Base-by-base conservation (phyloP, 192 early-diverging fungal genomes). In the Coemansia asiatica region DNA sequence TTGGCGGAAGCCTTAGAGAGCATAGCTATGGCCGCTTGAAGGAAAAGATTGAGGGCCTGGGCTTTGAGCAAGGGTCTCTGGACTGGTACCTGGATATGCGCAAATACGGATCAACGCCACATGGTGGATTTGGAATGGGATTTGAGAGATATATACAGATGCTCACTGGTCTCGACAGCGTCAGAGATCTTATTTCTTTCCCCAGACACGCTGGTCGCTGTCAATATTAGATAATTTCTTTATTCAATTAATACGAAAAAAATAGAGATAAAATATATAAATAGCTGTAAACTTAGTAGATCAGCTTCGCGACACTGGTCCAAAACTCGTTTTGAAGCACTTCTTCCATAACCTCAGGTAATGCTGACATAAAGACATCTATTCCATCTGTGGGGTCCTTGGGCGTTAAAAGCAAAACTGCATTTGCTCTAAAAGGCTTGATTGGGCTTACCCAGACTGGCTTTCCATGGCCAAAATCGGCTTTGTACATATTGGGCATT, bases 81-180 rank as follows among this genome's bases (percentile, higher is more conserved):
- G 85, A 89, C 62, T 96, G 93, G 92, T 95, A 95, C 71, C 64
- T 91, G 61, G 89, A 91, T 71, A 62, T 96, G 64, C 85, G 93
- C 69, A 85, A 87, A 63, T 96, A 79, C 61, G 95, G 95, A n/a
- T 81, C 84, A 0, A 86, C 85, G 0, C 92, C 93, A 54, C 93
- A 95, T 74, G 93, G 92, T 7, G 95, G 95, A 18, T 96, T 86
- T 83, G 95, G 95, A 6, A 84, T 96, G 64, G 95, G 95, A 1
- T 90, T 96, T 66, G 94, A 96, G 65, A 74, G 94, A 19, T 90
- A 88, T 49, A 67, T 96, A 26, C 74, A 87, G 56, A 89, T 86
- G 82, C 55, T 94, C 2, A 93, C 90, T 28, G 93, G 93, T 5
- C 75, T 92, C 38, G 86, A 90, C 1, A 94, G 87, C 70, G 86